Evolutionary conservation across 2,329 filamentous ascomycete genomes (phyloP), one percentile per base, ranked within the genome.

Genomic region (Remersonia thermophila): DNA sequence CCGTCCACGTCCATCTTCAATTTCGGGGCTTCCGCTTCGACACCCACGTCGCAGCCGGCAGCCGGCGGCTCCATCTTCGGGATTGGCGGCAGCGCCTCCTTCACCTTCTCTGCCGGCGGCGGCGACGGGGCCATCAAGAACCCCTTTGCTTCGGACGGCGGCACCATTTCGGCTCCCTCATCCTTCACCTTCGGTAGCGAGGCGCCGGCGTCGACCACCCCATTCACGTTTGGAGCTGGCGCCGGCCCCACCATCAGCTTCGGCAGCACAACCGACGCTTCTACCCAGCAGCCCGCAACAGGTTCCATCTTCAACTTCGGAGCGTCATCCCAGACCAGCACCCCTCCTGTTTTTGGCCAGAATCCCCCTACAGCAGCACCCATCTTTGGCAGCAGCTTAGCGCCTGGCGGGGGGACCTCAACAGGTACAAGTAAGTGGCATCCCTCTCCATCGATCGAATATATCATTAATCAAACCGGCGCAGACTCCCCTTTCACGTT

Each of bases 401-500:
- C 53, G 40, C 44, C 58, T n/a, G 42, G 50, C 16, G 53, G 54
- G 39, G 60, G 60, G 32, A 55, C 51, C 40, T 58, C 58, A 43
- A 56, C 58, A 52, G 54, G 61, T 57, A 59, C 60, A 41, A 59
- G 62, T 65, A 54, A 58, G 62, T 58, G 13, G 33, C 27, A n/a
- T 6, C 29, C 26, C 26, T 3, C 14, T 27, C 27, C 17, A 30
- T 37, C 37, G 33, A 10, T 32, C 26, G 26, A 40, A 35, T 14
- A 14, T 25, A 42, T 43, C 35, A 40, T 47, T 50, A 47, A 49
- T 41, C 32, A n/a, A 13, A 23, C 5, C 20, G 20, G 9, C 20
- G 20, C 60, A 70, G 67, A 71, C 60, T 67, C 67, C 54, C 67
- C 68, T 44, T 66, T 69, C 47, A 67, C 64, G 51, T 63, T 74